These are phyloP conservation scores for Panicum hallii DNA, from an alignment of 202 grass and related monocot species.

Conservation along the genomic window DNA sequence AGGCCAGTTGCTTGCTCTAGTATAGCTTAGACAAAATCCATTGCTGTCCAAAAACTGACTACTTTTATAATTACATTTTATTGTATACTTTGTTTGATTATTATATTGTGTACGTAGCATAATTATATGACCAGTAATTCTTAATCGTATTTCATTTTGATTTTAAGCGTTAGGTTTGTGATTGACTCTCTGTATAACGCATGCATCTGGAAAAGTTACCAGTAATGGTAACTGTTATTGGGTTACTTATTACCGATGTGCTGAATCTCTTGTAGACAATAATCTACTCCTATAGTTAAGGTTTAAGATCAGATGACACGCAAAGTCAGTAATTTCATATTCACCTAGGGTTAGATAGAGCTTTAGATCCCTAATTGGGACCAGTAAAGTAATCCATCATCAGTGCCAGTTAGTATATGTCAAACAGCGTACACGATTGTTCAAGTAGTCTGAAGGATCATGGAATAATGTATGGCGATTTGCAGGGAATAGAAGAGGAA, in stretches of 20 bases:
- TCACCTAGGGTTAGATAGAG: conserved; percentile 31
- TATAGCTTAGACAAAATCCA: not conserved
- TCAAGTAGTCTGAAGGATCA: conserved; percentile 25
- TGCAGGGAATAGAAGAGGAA: conserved; percentile 65
- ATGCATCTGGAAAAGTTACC: too few relatives aligned
- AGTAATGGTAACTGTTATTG: not conserved
- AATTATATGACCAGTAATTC: not conserved
- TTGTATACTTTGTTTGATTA: not conserved
- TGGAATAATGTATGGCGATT: conserved; percentile 53
- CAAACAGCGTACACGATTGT: conserved; percentile 34
- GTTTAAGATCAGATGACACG: conserved; percentile 26
- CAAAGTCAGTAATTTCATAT: conserved; percentile 56
- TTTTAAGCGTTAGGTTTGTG: not conserved
- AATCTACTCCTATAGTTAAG: conserved; percentile 16
- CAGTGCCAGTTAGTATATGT: conserved; percentile 35
- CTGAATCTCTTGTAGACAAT: not conserved
- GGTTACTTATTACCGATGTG: not conserved
- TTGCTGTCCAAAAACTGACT: not conserved
- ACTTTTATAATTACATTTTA: not conserved
- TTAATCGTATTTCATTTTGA: not conserved
- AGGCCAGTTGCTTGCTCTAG: not conserved
- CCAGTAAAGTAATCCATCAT: conserved; percentile 56
- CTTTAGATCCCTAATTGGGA: conserved; percentile 56
- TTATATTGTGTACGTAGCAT: not conserved
- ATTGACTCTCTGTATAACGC: not conserved